Base-by-base conservation (phyloP, 768 basidiomycete genomes). In the Tylopilus rubrobrunneus region DNA sequence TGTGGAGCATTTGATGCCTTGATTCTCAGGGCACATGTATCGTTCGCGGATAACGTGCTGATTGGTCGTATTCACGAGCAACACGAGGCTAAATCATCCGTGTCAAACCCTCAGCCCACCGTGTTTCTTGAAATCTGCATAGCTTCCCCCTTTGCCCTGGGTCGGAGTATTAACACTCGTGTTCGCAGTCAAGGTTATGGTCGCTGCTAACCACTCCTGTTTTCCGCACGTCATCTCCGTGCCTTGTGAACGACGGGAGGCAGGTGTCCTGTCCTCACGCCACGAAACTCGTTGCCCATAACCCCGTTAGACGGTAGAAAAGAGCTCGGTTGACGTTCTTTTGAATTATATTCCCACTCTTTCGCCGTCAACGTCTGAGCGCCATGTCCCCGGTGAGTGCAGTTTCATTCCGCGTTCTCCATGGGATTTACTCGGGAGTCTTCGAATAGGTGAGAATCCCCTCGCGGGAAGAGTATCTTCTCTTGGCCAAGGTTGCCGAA, bases 401-500 rank as follows among this genome's bases (percentile, higher is more conserved):
- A 41, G 25, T 27, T 25, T 31, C 48, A 49, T 40, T 28, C 34
- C 31, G 12, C 21, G 11, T 45, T 34, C 14, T 50, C 36, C 33
- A 41, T 28, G 44, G 25, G 39, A 10, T 45, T 51, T 41, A 51
- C 51, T 51, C 36, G 53, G 44, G 52, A 27, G 55, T 44, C 33
- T 48, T 28, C 15, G 27, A 21, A 27, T 39, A 71, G 69, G 69
- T 64, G 48, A 71, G 69, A 43, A 55, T 70, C 28, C 60, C 64
- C 40, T 66, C 69, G 39, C 70, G 66, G 53, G 68, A 73, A 25
- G 78, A 82, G 58, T 71, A 73, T 52, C 67, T 81, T 43, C 74
- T 78, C 70, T 77, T 93, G 62, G 90, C 90, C 56, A 90, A 89
- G 73, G 79, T 92, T 53, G 87, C 89, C 44, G 89, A 89, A 66